Conservation (phyloP, 768 basidiomycete genomes). For the Kwoniella botswanensis region DNA sequence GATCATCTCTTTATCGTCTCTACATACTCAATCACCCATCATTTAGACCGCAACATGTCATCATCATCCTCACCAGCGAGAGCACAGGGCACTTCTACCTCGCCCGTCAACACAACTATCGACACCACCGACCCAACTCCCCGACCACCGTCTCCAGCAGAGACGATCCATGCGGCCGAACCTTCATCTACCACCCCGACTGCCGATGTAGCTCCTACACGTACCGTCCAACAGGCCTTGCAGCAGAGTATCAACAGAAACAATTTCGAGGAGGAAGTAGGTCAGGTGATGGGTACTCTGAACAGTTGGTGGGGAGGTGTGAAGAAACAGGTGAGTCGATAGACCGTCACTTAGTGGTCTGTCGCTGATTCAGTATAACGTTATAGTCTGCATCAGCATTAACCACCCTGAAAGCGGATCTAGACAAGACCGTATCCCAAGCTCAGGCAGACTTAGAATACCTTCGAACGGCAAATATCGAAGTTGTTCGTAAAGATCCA, state of each 20-base stretch:
- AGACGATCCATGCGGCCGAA: constrained; percentile 17
- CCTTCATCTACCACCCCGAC: not conserved
- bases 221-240: constrained; percentile 28
- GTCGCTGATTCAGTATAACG: constrained; percentile 9
- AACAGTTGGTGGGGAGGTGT: constrained; percentile 77
- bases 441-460: constrained; percentile 55
- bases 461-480: constrained; percentile 50
- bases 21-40: not conserved
- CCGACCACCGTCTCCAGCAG: constrained; percentile 24
- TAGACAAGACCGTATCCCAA: constrained; percentile 54
- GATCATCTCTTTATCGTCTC: not conserved
- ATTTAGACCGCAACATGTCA: not conserved
- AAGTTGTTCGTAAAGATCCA: constrained; percentile 48
- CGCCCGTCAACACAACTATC: not conserved
- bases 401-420: constrained; percentile 47
- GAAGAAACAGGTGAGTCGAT: constrained; percentile 73
- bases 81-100: not conserved
- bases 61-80: not conserved
- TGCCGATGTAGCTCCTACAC: constrained; percentile 11
- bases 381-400: constrained; percentile 48
- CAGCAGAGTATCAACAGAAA: constrained; percentile 36
- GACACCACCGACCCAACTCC: not conserved
- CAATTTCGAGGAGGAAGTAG: constrained; percentile 79
- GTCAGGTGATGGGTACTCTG: constrained; percentile 84
- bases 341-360: not conserved